These are phyloP conservation scores for Ustilago vetiveriae DNA, from an alignment of 1,284 basidiomycete species.

Conservation along the genomic window DNA sequence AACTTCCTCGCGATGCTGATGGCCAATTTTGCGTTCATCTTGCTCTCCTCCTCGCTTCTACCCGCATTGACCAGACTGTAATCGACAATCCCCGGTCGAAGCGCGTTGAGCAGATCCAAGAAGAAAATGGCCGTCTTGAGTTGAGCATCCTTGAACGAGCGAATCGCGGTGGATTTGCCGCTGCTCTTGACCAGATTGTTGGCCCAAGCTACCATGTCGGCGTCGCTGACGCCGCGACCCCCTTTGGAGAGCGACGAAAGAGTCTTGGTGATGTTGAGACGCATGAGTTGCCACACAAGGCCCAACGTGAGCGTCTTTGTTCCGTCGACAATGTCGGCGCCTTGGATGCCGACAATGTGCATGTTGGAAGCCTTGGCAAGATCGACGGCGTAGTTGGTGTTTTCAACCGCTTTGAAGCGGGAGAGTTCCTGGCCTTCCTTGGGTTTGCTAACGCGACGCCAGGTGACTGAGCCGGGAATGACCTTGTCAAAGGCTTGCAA, in stretches of 20 bases:
- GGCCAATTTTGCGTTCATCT: slow-evolving; percentile 86
- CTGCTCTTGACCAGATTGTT: slow-evolving; percentile 86
- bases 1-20: slow-evolving; percentile 98
- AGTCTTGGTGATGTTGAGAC: slow-evolving; percentile 90
- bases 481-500: slow-evolving; percentile 97
- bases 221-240: slow-evolving; percentile 84
- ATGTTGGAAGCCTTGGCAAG: slow-evolving; percentile 90
- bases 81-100: slow-evolving; percentile 94
- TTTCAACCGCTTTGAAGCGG: slow-evolving; percentile 96
- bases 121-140: slow-evolving; percentile 91
- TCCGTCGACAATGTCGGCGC: slow-evolving; percentile 94
- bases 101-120: slow-evolving; percentile 88
- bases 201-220: slow-evolving; percentile 95
- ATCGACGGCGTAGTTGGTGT: slow-evolving; percentile 95
- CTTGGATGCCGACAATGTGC: slow-evolving; percentile 97
- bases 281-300: slow-evolving; percentile 97
- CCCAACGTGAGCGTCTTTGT: slow-evolving; percentile 90
- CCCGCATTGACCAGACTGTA: slow-evolving; percentile 81
- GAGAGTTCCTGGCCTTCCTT: slow-evolving; percentile 83
- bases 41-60: slow-evolving; percentile 82
- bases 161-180: slow-evolving; percentile 75
- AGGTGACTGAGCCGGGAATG: slow-evolving; percentile 87
- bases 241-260: slow-evolving; percentile 79
- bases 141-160: slow-evolving; percentile 93
- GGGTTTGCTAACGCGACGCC: slow-evolving; percentile 92